A percentile compares a stretch with the other conserved stretches of the same genome.
These are phyloP conservation scores for Porogramme epimiltina DNA, from an alignment of 1,284 basidiomycete species.

Conservation along the genomic window DNA sequence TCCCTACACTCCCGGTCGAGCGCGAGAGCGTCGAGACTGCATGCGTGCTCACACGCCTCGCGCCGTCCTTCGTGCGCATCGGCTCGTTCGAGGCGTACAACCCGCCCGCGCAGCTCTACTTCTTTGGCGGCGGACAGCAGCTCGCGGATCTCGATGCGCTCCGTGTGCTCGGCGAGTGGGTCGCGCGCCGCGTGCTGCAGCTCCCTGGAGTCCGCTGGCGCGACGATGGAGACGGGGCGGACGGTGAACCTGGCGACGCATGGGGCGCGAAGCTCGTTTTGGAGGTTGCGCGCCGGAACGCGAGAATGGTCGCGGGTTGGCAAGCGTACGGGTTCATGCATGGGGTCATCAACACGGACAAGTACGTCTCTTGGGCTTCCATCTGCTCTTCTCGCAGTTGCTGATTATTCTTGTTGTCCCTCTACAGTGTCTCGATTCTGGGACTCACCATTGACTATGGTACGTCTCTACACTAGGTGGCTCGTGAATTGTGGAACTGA, in stretches of 20 bases:
- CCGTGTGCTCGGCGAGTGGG: constrained; percentile 75
- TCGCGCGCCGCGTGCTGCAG: constrained; percentile 58
- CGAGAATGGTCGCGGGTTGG: constrained; percentile 91
- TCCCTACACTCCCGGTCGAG: constrained; percentile 75
- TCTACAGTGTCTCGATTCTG: constrained; percentile 71
- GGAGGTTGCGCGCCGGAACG: constrained; percentile 83
- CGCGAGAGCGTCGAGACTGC: constrained; percentile 84
- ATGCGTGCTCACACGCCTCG: constrained; percentile 82
- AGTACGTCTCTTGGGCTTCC: constrained; percentile 54
- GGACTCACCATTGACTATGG: constrained; percentile 95
- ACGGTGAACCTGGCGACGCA: constrained; percentile 46
- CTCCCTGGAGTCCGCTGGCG: constrained; percentile 40
- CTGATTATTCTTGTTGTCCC: too few species aligned
- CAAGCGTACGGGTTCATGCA: constrained; percentile 94
- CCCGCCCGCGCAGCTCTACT: constrained; percentile 67
- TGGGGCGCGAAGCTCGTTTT: constrained; percentile 76
- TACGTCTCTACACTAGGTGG: constrained; percentile 17
- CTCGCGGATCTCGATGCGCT: constrained; percentile 76
- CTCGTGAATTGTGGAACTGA: constrained; percentile 1
- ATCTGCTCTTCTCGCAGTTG: constrained; percentile 1
- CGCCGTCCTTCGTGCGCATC: constrained; percentile 90
- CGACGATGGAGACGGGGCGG: constrained; percentile 20
- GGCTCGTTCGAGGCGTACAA: constrained; percentile 90
- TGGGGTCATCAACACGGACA: constrained; percentile 97
- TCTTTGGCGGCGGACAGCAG: constrained; percentile 76